These are phyloP conservation scores for Vitis labrusca DNA, from an alignment of 164 flowering plant genomes.

Conservation along the genomic window DNA sequence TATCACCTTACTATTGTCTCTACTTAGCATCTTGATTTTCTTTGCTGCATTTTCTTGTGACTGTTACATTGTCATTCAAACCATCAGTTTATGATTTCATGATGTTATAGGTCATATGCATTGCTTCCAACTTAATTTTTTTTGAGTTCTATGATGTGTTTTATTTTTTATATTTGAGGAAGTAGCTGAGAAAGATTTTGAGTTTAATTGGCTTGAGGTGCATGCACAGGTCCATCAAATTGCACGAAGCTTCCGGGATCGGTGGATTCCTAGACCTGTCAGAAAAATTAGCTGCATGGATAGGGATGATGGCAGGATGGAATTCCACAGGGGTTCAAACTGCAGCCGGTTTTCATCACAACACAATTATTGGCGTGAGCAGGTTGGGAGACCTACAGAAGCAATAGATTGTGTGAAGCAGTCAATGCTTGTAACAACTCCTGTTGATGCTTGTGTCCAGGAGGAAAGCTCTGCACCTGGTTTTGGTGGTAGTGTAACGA, in stretches of 20 bases:
- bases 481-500: slow-evolving; percentile 9
- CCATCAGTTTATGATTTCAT: too few relatives aligned
- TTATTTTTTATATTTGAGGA: neutral
- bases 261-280: slow-evolving; percentile 58
- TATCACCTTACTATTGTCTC: too few relatives aligned
- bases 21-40: too few relatives aligned
- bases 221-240: slow-evolving; percentile 76
- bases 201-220: neutral
- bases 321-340: slow-evolving; percentile 31
- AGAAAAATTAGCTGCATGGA: slow-evolving; percentile 44
- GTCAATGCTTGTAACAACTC: slow-evolving; percentile 14
- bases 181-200: neutral
- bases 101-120: too few relatives aligned
- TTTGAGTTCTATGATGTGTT: neutral
- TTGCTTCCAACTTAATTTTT: neutral
- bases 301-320: slow-evolving; percentile 45
- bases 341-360: slow-evolving; percentile 28
- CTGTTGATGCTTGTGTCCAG: slow-evolving; percentile 18
- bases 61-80: too few relatives aligned
- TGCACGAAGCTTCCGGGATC: slow-evolving; percentile 76
- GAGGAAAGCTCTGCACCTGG: slow-evolving; percentile 25
- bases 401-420: slow-evolving; percentile 27
- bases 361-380: slow-evolving; percentile 38
- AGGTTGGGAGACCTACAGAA: slow-evolving; percentile 37
- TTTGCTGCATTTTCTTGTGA: too few relatives aligned